Evolutionary conservation across 352 stramenopile species (phyloP).

Genomic region (Phytophthora agathidicida): DNA sequence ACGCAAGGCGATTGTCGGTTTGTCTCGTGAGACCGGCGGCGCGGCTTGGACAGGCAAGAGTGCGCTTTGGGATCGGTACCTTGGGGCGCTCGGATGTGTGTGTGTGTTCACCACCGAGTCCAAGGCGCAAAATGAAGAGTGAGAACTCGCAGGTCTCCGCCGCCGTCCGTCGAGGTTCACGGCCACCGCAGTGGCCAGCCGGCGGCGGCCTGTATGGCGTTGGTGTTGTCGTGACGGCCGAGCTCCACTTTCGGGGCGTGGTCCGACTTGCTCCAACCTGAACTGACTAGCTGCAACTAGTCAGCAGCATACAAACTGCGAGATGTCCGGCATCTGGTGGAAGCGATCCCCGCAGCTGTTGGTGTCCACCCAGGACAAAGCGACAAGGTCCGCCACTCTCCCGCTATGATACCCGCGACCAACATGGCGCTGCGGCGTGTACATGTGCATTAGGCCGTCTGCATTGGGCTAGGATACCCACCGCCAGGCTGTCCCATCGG

Average conservation of each 20-base stretch:
- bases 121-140: constrained; percentile 36
- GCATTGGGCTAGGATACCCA: constrained; percentile 3
- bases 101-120: not conserved
- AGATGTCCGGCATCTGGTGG: constrained; percentile 32
- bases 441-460: constrained; percentile 1
- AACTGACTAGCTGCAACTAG: constrained; percentile 36
- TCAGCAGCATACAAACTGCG: constrained; percentile 35
- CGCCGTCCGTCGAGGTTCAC: not conserved
- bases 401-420: constrained; percentile 12
- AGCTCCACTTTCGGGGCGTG: constrained; percentile 12
- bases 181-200: constrained; percentile 3
- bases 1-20: constrained; percentile 12
- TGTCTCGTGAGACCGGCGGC: constrained; percentile 21
- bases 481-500: constrained; percentile 3
- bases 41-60: constrained; percentile 18
- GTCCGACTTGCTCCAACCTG: constrained; percentile 30
- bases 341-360: constrained; percentile 34
- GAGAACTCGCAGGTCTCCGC: constrained; percentile 2
- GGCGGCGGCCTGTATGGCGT: constrained; percentile 12
- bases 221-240: constrained; percentile 29
- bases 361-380: constrained; percentile 24
- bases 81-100: constrained; percentile 2
- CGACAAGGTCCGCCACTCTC: constrained; percentile 38
- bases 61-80: constrained; percentile 22
- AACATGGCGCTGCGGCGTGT: constrained; percentile 13